Base-by-base conservation (phyloP, 2,329 filamentous ascomycete genomes). In the Cladosporium sp. region DNA sequence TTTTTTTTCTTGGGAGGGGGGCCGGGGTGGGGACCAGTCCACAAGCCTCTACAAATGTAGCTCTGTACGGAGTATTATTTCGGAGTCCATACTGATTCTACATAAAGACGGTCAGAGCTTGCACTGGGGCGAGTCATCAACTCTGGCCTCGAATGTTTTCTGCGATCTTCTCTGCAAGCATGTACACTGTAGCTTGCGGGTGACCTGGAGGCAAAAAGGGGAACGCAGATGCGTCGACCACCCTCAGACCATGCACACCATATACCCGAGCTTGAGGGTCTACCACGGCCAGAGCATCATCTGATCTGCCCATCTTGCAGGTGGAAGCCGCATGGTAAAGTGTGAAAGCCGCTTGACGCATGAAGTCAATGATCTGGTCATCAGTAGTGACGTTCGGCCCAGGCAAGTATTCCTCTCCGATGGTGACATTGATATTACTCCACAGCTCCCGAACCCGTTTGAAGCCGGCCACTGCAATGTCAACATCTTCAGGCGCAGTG, bases 361-460 rank as follows among this genome's bases (percentile, higher is more conserved):
- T 44, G 20, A 32, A 50, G 8, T 43, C 36, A 20, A 50, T 18
- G 1, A 58, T 53, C 47, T 57, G 37, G 22, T 19, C 53, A 27
- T 55, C 50, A 8, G 53, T 52, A 15, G 29, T 29, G 12, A 54
- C 42, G 12, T 50, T 22, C 22, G 49, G 37, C 1, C 65, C 65
- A 1, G 68, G 68, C 7, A 58, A 57, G 6, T 47, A 51, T 39
- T 71, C 68, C 0, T 53, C 55, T 1, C 58, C 60, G 4, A 63
- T 53, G 7, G 58, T 53, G 5, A 65, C 56, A 0, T 58, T 44
- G 40, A 68, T 60, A 1, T 56, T 61, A 0, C 53, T 37, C 43
- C 64, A 67, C 2, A 62, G 48, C 22, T 64, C 40, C 6, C 69
- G 62, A 3, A 49, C 47, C 6, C 73, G 53, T 20, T 64, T 65